Conservation (phyloP, 1,139 yeast genomes). For the Eremothecium gossypii region DNA sequence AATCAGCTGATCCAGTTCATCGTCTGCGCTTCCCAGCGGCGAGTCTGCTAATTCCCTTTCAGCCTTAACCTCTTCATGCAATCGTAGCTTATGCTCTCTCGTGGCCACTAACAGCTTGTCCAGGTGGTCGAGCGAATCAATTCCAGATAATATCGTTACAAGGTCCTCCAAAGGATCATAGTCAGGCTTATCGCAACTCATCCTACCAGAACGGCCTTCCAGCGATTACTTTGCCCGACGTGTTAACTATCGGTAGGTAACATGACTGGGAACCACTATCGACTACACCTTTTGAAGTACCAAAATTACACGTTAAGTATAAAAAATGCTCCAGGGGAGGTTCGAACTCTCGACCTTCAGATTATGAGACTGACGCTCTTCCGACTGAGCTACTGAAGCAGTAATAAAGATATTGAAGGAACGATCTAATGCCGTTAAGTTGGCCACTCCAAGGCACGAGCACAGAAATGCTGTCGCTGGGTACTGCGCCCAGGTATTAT, state of each 20-base stretch:
- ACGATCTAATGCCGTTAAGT: no score
- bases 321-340: slow-evolving; percentile 43
- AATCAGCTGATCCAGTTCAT: slow-evolving; percentile 29
- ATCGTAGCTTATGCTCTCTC: slow-evolving; percentile 38
- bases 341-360: slow-evolving; percentile 41
- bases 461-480: no score
- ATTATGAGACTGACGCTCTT: slow-evolving; percentile 42
- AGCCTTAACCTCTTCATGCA: slow-evolving; percentile 36
- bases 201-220: not conserved
- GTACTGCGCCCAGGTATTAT: no score
- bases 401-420: not conserved
- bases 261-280: no score
- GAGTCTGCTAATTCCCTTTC: slow-evolving; percentile 11
- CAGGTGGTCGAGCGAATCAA: slow-evolving; percentile 39
- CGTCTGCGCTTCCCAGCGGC: slow-evolving; percentile 25
- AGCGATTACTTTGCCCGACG: not conserved
- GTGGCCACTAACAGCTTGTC: slow-evolving; percentile 37
- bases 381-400: slow-evolving; percentile 39
- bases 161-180: slow-evolving; percentile 37
- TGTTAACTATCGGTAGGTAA: no score
- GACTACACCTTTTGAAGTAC: no score
- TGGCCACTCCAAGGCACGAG: no score
- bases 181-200: slow-evolving; percentile 1
- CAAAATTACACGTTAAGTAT: slow-evolving; percentile 8
- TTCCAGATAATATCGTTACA: slow-evolving; percentile 31